Conservation (phyloP, 2,329 filamentous ascomycete genomes). For the Cladosporium sp. region DNA sequence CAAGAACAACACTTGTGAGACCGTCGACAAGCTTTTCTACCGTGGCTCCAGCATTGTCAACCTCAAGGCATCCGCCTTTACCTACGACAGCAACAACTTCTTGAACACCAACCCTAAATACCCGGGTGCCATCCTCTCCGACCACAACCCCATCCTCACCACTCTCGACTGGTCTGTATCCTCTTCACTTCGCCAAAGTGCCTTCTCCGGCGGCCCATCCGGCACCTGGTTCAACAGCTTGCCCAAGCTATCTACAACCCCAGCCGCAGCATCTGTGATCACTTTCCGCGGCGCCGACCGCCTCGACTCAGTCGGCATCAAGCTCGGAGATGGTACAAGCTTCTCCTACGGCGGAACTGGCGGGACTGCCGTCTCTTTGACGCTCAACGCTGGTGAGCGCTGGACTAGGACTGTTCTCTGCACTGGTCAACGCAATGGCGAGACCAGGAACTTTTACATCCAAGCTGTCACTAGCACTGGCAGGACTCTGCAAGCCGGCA, state of each 20-base stretch:
- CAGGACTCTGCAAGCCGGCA: conserved; percentile 11
- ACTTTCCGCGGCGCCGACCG: conserved; percentile 12
- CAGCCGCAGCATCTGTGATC: background rate
- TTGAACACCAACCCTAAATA: conserved; percentile 12
- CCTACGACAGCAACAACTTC: conserved; percentile 21
- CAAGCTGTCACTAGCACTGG: conserved; percentile 12
- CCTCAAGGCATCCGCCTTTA: background rate
- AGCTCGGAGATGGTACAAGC: background rate
- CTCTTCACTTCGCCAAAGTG: conserved; percentile 2
- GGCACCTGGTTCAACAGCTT: conserved; percentile 13
- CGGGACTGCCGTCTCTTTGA: background rate
- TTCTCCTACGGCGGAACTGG: conserved; percentile 10
- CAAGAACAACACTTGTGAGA: conserved; percentile 58
- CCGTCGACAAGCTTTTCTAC: conserved; percentile 67
- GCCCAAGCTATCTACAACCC: background rate
- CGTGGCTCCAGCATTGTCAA: conserved; percentile 43
- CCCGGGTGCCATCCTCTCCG: conserved; percentile 11
- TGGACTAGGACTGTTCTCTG: conserved; percentile 14
- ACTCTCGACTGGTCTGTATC: conserved; percentile 6
- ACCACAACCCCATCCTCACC: conserved; percentile 17
- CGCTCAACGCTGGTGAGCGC: conserved; percentile 3
- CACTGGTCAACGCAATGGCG: background rate
- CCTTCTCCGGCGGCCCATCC: conserved; percentile 6
- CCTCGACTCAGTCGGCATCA: conserved; percentile 12
- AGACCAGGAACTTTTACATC: conserved; percentile 12